These are phyloP conservation scores for Flueggea neowawraea DNA, from an alignment of 441 rosid genomes.

Conservation along the genomic window DNA sequence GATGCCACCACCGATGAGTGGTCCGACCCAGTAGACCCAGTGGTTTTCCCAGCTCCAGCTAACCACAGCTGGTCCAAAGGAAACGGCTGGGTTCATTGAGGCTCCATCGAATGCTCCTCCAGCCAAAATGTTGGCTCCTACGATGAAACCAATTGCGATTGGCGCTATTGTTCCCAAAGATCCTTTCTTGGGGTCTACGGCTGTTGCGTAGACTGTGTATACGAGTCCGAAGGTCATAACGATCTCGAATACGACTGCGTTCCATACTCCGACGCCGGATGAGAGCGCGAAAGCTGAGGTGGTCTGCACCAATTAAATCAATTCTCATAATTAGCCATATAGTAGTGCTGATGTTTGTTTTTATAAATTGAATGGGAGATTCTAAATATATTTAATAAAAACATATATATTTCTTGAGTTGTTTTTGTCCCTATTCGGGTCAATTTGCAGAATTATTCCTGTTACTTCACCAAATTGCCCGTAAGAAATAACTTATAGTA, in stretches of 20 bases:
- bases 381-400: too few species aligned
- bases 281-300: constrained; percentile 62
- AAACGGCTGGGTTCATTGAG: constrained; percentile 95
- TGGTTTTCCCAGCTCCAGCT: constrained; percentile 89
- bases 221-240: constrained; percentile 92
- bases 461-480: too few species aligned
- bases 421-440: too few species aligned
- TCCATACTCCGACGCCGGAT: constrained; percentile 64
- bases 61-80: constrained; percentile 91
- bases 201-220: constrained; percentile 88
- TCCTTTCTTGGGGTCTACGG: constrained; percentile 79
- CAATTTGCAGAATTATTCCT: too few species aligned
- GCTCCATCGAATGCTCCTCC: constrained; percentile 92
- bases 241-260: constrained; percentile 79
- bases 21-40: constrained; percentile 95
- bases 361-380: too few species aligned
- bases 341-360: too few species aligned
- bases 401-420: too few species aligned
- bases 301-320: constrained; percentile 20
- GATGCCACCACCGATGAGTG: constrained; percentile 71
- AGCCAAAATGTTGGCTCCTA: constrained; percentile 82
- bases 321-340: too few species aligned
- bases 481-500: too few species aligned
- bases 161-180: constrained; percentile 74
- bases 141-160: constrained; percentile 81